Conservation (phyloP, 257 asterid species). For the Solanum virginianum region DNA sequence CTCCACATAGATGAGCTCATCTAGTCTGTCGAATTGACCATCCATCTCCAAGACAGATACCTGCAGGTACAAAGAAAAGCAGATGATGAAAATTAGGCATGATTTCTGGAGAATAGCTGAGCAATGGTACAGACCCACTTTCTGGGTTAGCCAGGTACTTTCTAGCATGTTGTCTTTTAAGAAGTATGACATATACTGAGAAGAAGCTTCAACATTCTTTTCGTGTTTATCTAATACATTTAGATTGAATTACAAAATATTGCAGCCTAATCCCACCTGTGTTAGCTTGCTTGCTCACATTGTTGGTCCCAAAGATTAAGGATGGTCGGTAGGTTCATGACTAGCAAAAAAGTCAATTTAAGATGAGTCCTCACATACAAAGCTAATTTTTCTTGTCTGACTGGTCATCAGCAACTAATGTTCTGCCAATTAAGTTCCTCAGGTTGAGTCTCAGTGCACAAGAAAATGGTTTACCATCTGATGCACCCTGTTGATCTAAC, state of each 20-base stretch:
- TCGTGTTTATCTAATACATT: neutral
- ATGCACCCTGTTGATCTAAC: neutral
- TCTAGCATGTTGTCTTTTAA: neutral
- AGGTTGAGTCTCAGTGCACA: neutral
- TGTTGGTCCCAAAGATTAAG: neutral
- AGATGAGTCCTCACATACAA: neutral
- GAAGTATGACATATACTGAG: neutral
- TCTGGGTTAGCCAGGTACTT: neutral
- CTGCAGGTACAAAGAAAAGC: slow-evolving; percentile 12
- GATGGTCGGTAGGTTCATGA: neutral
- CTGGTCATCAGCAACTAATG: neutral
- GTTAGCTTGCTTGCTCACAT: neutral
- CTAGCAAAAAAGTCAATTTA: neutral
- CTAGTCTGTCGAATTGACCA: slow-evolving; percentile 93
- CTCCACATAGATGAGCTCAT: slow-evolving; percentile 83
- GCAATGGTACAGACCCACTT: neutral
- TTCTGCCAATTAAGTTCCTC: neutral
- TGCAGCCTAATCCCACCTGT: neutral
- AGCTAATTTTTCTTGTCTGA: neutral
- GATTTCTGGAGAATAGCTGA: neutral
- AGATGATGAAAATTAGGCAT: neutral
- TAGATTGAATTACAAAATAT: neutral
- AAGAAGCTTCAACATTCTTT: neutral
- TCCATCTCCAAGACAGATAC: slow-evolving; percentile 97
- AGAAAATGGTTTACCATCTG: neutral